Percentiles rank a stretch among this genome's conserved stretches.
Conservation (phyloP, 495 filamentous ascomycete species). For the Aspergillus sclerotioniger region DNA sequence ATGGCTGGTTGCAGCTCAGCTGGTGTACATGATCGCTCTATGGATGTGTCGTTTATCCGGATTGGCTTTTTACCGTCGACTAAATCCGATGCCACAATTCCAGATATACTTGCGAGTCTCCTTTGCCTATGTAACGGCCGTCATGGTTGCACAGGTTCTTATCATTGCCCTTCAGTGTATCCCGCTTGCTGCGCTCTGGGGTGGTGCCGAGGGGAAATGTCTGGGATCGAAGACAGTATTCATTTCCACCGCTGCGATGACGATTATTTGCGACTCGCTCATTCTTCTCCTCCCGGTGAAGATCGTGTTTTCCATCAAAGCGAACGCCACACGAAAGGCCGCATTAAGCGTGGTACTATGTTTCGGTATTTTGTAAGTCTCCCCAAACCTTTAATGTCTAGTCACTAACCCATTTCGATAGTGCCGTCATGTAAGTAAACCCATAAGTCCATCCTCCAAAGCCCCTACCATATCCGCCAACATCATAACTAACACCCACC, state of each 20-base stretch:
- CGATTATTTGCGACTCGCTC: conserved; percentile 18
- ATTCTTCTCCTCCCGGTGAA: conserved; percentile 17
- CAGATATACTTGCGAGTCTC: conserved; percentile 11
- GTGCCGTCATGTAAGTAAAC: conserved; percentile 10
- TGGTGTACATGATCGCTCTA: conserved; percentile 22
- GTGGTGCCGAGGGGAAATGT: conserved; percentile 12
- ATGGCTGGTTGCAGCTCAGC: conserved; percentile 10
- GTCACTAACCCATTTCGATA: not conserved
- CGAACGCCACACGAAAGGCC: conserved; percentile 13
- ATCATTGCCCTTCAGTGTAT: conserved; percentile 21
- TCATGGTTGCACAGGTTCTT: conserved; percentile 19
- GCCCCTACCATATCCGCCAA: not conserved
- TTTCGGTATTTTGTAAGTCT: conserved; percentile 20
- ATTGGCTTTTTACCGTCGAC: conserved; percentile 21
- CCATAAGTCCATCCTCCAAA: not conserved
- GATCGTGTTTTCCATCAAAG: conserved; percentile 14
- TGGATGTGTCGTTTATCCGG: conserved; percentile 25
- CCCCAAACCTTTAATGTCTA: too few relatives aligned
- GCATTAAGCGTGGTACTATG: conserved; percentile 13
- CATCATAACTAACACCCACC: not conserved
- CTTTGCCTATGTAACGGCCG: conserved; percentile 16
- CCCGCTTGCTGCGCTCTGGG: conserved; percentile 19
- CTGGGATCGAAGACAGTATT: conserved; percentile 15
- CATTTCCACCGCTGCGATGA: conserved; percentile 16
- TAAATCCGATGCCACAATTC: conserved; percentile 25